A percentile compares a stretch with the other conserved stretches of the same genome.
Conservation (phyloP, 2,329 filamentous ascomycete genomes). For the Clonostachys solani region DNA sequence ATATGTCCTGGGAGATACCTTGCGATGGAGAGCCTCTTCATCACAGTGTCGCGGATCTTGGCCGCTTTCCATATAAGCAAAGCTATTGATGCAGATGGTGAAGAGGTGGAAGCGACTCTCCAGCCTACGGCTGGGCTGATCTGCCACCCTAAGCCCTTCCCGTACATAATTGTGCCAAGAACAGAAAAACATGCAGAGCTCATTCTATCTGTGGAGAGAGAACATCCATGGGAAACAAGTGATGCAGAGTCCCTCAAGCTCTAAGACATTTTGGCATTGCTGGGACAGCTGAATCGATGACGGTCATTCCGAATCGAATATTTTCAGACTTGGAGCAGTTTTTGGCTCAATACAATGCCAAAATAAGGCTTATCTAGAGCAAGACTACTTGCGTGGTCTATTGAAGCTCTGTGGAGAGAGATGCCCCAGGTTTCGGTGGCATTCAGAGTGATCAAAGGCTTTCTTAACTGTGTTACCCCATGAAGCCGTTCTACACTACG, state of each 20-base stretch:
- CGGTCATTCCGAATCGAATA: too few species aligned
- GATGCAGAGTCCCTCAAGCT: neutral
- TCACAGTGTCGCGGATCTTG: slow-evolving; percentile 26
- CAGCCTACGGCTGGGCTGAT: slow-evolving; percentile 8
- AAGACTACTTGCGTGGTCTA: too few species aligned
- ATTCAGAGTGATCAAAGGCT: too few species aligned
- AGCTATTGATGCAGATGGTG: neutral
- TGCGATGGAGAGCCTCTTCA: slow-evolving; percentile 8
- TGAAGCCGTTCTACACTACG: too few species aligned
- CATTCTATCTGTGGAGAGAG: slow-evolving; percentile 5
- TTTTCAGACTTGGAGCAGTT: too few species aligned
- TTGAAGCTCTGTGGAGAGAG: too few species aligned
- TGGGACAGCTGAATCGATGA: too few species aligned
- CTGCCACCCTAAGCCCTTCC: slow-evolving; percentile 7
- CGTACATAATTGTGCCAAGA: slow-evolving; percentile 3
- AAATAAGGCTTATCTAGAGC: too few species aligned
- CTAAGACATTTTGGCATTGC: too few species aligned
- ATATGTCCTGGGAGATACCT: slow-evolving; percentile 11
- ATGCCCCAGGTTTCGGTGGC: too few species aligned
- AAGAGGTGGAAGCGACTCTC: slow-evolving; percentile 2
- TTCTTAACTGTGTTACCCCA: too few species aligned
- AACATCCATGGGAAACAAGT: slow-evolving; percentile 7
- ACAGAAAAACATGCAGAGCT: slow-evolving; percentile 5
- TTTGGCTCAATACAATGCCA: too few species aligned
- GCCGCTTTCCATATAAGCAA: slow-evolving; percentile 33